Conservation (phyloP, 2,329 filamentous ascomycete species). For the Microdochium trichocladiopsis region DNA sequence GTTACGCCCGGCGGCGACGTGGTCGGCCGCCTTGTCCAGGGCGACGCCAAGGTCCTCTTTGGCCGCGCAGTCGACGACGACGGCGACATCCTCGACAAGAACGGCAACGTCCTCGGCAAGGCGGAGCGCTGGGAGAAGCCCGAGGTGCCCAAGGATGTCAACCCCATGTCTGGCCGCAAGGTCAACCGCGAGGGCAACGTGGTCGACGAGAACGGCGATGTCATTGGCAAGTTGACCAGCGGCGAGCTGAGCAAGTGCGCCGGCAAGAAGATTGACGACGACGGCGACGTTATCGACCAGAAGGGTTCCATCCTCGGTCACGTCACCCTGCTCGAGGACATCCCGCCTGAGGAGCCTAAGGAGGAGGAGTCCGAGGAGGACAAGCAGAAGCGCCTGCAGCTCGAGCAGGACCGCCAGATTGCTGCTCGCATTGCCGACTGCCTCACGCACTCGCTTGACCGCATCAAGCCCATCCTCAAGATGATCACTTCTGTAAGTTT, state of each 20-base stretch:
- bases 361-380: constrained; percentile 53
- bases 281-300: constrained; percentile 65
- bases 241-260: constrained; percentile 58
- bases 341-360: constrained; percentile 33
- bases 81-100: constrained; percentile 74
- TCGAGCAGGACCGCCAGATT: constrained; percentile 65
- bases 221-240: constrained; percentile 60
- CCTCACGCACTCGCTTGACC: constrained; percentile 74
- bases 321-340: constrained; percentile 57
- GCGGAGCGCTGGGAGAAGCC: constrained; percentile 54
- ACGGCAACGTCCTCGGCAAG: constrained; percentile 52
- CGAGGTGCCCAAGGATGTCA: constrained; percentile 43
- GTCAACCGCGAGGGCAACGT: constrained; percentile 55
- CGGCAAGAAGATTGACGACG: constrained; percentile 63
- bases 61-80: constrained; percentile 75
- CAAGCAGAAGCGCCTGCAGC: constrained; percentile 45
- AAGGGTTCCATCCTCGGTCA: constrained; percentile 62
- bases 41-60: constrained; percentile 64
- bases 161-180: constrained; percentile 43
- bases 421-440: constrained; percentile 68
- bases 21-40: constrained; percentile 64
- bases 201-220: constrained; percentile 49
- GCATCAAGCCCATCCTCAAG: constrained; percentile 77
- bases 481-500: constrained; percentile 68
- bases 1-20: constrained; percentile 60